These are phyloP conservation scores for Didymellaceae sp. DNA, from an alignment of 2,329 filamentous ascomycete species.

Conservation along the genomic window DNA sequence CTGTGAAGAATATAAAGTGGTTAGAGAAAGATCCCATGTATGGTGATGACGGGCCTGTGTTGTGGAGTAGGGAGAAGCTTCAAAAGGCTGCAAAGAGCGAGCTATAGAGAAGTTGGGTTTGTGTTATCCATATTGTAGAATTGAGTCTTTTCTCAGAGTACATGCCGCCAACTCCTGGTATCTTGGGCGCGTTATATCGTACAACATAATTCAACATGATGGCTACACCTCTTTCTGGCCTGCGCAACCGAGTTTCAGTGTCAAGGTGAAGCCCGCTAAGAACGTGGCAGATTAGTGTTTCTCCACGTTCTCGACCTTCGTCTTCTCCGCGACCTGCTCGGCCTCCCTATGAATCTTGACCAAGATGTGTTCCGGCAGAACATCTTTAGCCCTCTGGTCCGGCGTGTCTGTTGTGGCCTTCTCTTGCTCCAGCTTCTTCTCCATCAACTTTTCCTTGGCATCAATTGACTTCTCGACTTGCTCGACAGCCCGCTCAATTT, in stretches of 20 bases:
- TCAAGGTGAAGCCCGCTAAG: too few species aligned
- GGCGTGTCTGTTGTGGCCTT: conserved; percentile 34
- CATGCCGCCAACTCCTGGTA: conserved; percentile 13
- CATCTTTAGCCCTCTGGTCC: conserved; percentile 37
- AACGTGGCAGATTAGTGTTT: conserved; percentile 1
- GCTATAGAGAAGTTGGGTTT: neutral
- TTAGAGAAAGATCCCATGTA: conserved; percentile 65
- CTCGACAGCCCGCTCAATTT: conserved; percentile 60
- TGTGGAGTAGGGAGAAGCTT: conserved; percentile 32
- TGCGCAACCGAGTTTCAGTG: neutral
- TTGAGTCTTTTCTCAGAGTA: neutral
- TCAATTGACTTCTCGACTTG: conserved; percentile 57
- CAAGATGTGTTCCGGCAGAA: conserved; percentile 36
- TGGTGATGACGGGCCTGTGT: conserved; percentile 33
- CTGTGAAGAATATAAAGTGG: conserved; percentile 61
- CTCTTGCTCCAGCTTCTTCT: conserved; percentile 49
- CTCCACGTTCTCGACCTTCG: conserved; percentile 16
- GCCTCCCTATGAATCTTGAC: conserved; percentile 35
- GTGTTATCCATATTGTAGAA: neutral
- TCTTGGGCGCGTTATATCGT: conserved; percentile 14
- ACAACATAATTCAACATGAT: conserved; percentile 14
- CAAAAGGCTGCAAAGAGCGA: conserved; percentile 7
- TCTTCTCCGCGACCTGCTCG: conserved; percentile 30
- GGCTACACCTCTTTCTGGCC: neutral
- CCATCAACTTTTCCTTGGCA: conserved; percentile 43